These are phyloP conservation scores for Tarenaya hassleriana DNA, from an alignment of 345 rosid genomes.

Conservation along the genomic window DNA sequence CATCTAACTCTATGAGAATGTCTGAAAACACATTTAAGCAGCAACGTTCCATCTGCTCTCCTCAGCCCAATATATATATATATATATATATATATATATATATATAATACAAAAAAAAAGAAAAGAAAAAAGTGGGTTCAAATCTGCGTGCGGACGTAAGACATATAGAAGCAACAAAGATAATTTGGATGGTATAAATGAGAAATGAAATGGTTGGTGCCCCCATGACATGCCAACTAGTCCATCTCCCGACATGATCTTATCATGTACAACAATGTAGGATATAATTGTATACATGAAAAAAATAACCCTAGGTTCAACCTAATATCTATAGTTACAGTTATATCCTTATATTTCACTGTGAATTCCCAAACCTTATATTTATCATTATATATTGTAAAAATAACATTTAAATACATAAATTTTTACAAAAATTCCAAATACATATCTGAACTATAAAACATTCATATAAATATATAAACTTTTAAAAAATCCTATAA, in stretches of 20 bases:
- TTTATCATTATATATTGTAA: no score
- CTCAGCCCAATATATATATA: constrained; percentile 39
- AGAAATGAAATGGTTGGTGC: constrained; percentile 23
- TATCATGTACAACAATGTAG: constrained; percentile 19
- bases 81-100: background rate
- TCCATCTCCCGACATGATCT: constrained; percentile 30
- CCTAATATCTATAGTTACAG: no score
- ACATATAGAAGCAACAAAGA: constrained; percentile 24
- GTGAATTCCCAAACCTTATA: no score
- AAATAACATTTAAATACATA: no score
- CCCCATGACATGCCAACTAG: constrained; percentile 35
- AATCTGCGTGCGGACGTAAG: background rate
- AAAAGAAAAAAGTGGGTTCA: background rate
- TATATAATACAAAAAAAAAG: constrained; percentile 15
- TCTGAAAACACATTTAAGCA: constrained; percentile 44
- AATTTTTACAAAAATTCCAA: no score
- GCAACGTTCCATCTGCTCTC: constrained; percentile 62
- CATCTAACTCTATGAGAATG: constrained; percentile 39
- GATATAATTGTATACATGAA: constrained; percentile 24
- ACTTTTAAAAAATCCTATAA: no score
- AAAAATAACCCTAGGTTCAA: no score
- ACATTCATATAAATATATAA: background rate
- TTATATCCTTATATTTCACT: no score
- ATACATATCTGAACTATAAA: no score
- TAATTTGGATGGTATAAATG: constrained; percentile 23